Conservation (phyloP, 371 early-diverging fungal species). For the Parasitella parasitica region DNA sequence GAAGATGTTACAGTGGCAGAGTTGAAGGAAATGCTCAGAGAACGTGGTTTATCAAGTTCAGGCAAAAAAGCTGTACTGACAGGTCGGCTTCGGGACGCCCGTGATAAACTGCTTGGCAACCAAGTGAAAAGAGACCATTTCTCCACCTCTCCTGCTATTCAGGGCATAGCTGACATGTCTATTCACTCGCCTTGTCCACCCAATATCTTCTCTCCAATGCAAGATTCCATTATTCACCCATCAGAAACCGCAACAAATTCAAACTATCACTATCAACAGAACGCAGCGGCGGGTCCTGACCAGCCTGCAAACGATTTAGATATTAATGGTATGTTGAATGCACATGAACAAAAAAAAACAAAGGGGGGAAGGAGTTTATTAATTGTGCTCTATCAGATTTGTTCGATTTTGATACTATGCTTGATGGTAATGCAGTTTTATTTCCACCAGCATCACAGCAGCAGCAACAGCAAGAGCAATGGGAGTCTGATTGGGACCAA, state of each 20-base stretch:
- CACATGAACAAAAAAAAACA: background rate
- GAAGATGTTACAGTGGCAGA: conserved; percentile 71
- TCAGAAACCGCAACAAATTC: background rate
- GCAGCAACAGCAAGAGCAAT: background rate
- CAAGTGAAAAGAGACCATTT: background rate
- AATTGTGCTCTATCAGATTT: background rate
- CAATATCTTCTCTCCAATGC: conserved; percentile 1
- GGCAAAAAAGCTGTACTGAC: conserved; percentile 68
- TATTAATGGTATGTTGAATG: conserved; percentile 14
- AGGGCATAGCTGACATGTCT: conserved; percentile 24
- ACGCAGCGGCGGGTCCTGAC: background rate
- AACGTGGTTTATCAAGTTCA: conserved; percentile 54
- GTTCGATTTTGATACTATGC: conserved; percentile 9
- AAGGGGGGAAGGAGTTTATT: background rate
- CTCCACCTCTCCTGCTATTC: conserved; percentile 14
- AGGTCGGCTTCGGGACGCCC: conserved; percentile 55
- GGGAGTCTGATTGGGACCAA: conserved; percentile 19
- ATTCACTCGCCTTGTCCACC: conserved; percentile 22
- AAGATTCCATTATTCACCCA: background rate
- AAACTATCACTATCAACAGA: conserved; percentile 1
- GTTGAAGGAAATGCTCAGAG: conserved; percentile 66
- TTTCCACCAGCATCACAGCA: background rate
- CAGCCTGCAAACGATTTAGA: conserved; percentile 8
- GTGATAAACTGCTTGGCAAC: conserved; percentile 4
- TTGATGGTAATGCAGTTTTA: conserved; percentile 10